phyloP scores from a whole-genome alignment of 495 filamentous ascomycete species.

The Bacidia rubella region DNA sequence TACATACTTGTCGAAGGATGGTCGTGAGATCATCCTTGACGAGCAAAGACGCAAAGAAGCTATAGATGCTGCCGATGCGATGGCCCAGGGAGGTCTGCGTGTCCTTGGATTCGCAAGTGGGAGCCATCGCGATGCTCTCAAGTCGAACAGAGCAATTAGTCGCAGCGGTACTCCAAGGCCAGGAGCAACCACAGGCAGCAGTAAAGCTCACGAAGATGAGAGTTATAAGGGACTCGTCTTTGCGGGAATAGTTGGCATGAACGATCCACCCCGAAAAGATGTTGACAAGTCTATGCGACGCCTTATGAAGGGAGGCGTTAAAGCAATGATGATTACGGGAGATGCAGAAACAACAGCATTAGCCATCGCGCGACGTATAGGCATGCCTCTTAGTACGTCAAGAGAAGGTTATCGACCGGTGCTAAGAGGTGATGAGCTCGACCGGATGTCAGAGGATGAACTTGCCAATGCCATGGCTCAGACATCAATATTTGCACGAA shows the following conservation, averaged over 20 bases:
- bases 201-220: slow-evolving; percentile 45
- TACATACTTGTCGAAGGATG: slow-evolving; percentile 77
- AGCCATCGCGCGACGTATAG: slow-evolving; percentile 82
- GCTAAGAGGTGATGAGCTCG: slow-evolving; percentile 76
- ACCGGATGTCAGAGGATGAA: slow-evolving; percentile 74
- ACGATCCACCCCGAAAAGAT: slow-evolving; percentile 79
- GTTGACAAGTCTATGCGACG: slow-evolving; percentile 82
- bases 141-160: slow-evolving; percentile 22
- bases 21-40: slow-evolving; percentile 77
- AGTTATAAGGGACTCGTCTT: slow-evolving; percentile 73
- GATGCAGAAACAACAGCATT: slow-evolving; percentile 89
- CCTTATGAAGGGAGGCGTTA: slow-evolving; percentile 84
- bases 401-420: slow-evolving; percentile 44
- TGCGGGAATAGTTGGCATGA: slow-evolving; percentile 90
- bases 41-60: slow-evolving; percentile 59
- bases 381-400: slow-evolving; percentile 54
- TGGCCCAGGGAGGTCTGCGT: slow-evolving; percentile 83
- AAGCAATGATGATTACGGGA: slow-evolving; percentile 97
- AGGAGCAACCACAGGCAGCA: slow-evolving; percentile 20
- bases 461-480: slow-evolving; percentile 70
- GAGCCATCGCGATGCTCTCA: slow-evolving; percentile 21
- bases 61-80: slow-evolving; percentile 67
- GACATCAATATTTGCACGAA: slow-evolving; percentile 88
- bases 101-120: slow-evolving; percentile 91
- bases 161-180: slow-evolving; percentile 39